Conservation (phyloP, 305 asterid species). For the Solanum aculeatissimum region DNA sequence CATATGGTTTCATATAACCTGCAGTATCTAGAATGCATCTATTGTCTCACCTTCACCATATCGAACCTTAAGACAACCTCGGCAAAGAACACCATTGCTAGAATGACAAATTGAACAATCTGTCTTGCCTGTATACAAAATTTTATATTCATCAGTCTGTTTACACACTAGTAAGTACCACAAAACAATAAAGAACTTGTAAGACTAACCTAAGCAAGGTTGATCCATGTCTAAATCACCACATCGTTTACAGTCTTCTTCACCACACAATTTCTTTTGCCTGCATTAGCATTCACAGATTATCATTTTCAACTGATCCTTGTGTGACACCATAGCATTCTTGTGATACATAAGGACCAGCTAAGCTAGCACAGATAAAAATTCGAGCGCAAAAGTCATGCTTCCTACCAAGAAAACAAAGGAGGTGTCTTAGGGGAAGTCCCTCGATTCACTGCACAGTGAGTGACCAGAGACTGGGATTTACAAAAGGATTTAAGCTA, state of each 20-base stretch:
- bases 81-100: constrained; percentile 58
- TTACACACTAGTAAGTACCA: neutral
- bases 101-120: constrained; percentile 80
- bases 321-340: neutral
- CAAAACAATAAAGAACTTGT: neutral
- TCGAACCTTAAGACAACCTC: constrained; percentile 69
- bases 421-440: neutral
- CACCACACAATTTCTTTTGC: constrained; percentile 85
- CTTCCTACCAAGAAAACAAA: neutral
- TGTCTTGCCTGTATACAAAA: constrained; percentile 54
- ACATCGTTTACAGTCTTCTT: constrained; percentile 76
- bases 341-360: neutral
- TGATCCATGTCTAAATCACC: constrained; percentile 50
- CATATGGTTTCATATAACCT: neutral
- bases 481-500: neutral
- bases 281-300: constrained; percentile 19
- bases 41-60: constrained; percentile 74
- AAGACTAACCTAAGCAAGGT: constrained; percentile 54
- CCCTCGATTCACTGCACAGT: neutral
- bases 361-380: neutral
- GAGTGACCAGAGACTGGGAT: neutral
- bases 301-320: neutral
- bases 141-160: neutral
- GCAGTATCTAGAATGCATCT: neutral
- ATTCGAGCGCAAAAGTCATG: neutral